A percentile compares a stretch with the other conserved stretches of the same genome.
Conservation (phyloP, 2,329 filamentous ascomycete genomes). For the Venturia asperata region DNA sequence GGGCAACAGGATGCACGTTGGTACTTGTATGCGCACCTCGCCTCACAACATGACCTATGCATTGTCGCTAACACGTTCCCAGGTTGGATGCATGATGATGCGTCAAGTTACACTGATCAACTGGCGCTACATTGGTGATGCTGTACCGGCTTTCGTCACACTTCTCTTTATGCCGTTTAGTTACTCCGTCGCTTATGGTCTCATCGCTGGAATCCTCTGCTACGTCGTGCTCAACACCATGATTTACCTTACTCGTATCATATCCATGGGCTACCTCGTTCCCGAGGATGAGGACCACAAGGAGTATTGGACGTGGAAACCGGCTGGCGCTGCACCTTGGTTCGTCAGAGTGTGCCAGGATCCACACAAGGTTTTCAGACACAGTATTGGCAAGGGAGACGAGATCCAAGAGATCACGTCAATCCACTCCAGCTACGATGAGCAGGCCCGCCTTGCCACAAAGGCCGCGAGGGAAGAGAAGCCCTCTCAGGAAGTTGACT, state of each 20-base stretch:
- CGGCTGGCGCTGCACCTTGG: conserved; percentile 18
- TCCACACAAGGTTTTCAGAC: conserved; percentile 16
- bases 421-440: conserved; percentile 10
- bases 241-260: conserved; percentile 61
- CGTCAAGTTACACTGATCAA: conserved; percentile 72
- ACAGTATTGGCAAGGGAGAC: conserved; percentile 5
- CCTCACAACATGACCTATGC: background rate
- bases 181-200: conserved; percentile 79
- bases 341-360: conserved; percentile 20
- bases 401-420: conserved; percentile 15
- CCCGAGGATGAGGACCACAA: conserved; percentile 69
- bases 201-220: conserved; percentile 71
- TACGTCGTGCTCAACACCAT: conserved; percentile 68
- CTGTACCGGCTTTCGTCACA: conserved; percentile 75
- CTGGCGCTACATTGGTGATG: conserved; percentile 79
- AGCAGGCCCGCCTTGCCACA: background rate
- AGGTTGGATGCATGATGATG: conserved; percentile 66
- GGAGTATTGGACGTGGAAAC: conserved; percentile 71
- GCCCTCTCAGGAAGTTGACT: background rate
- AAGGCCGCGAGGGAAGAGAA: background rate
- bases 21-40: conserved; percentile 52
- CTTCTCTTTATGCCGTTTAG: conserved; percentile 83
- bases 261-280: conserved; percentile 60
- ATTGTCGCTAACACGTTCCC: background rate
- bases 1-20: conserved; percentile 80